phyloP scores from a whole-genome alignment of 2,329 filamentous ascomycete genomes.

The Aspergillus pseudotamarii region DNA sequence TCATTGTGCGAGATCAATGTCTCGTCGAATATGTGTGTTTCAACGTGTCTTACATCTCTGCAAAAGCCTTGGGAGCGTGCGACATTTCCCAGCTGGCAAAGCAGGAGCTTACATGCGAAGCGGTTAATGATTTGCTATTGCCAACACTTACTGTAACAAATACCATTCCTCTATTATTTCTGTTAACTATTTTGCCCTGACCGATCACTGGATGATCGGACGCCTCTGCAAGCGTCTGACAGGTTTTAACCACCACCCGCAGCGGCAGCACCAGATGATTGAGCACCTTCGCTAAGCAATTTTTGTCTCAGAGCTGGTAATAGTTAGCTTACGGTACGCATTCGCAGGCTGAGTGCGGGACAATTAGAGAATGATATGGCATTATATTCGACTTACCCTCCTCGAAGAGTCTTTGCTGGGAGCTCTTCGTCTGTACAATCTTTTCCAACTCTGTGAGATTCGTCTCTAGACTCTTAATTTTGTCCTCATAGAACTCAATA shows the following conservation, averaged over 20 bases:
- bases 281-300: conserved; percentile 49
- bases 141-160: neutral
- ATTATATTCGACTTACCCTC: conserved; percentile 63
- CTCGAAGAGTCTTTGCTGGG: conserved; percentile 83
- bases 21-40: neutral
- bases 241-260: conserved; percentile 23
- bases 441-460: conserved; percentile 70
- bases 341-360: neutral
- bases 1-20: neutral
- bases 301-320: conserved; percentile 54
- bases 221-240: neutral
- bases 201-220: neutral
- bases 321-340: conserved; percentile 21
- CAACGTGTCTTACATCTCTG: neutral
- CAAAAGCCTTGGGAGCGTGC: neutral
- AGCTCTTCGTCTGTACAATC: conserved; percentile 74
- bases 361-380: neutral
- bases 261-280: conserved; percentile 35
- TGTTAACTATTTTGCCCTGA: neutral
- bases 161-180: conserved; percentile 1
- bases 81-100: neutral
- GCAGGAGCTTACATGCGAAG: neutral
- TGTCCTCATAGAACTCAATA: conserved; percentile 67
- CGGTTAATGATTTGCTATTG: neutral
- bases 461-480: conserved; percentile 66